These are phyloP conservation scores for Ophiocordyceps robertsii DNA, from an alignment of 2,329 filamentous ascomycete species.

Conservation along the genomic window DNA sequence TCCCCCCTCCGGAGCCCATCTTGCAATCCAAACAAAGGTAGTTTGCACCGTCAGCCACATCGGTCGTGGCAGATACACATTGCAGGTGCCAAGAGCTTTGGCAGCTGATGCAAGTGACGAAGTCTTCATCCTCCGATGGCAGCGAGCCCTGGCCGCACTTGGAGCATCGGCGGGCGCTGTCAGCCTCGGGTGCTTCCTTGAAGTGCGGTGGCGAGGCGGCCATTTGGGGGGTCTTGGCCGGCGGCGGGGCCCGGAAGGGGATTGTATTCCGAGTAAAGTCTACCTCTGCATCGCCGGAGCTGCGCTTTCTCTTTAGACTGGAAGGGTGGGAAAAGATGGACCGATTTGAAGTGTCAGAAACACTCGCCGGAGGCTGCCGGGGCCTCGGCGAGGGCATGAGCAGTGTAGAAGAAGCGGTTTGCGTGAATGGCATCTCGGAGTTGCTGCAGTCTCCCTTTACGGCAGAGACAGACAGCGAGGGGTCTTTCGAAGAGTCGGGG, in stretches of 20 bases:
- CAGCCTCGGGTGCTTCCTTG: background rate
- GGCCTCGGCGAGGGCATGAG: constrained; percentile 1
- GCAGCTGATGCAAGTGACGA: constrained; percentile 10
- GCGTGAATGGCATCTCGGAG: background rate
- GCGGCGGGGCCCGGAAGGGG: constrained; percentile 9
- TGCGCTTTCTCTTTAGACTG: constrained; percentile 17
- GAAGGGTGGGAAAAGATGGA: background rate
- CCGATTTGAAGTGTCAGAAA: background rate
- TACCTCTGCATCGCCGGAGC: constrained; percentile 4
- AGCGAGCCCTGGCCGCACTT: constrained; percentile 7
- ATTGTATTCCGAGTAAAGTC: constrained; percentile 21
- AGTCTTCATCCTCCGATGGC: constrained; percentile 1
- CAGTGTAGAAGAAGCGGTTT: constrained; percentile 1
- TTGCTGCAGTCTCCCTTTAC: no score
- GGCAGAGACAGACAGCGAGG: no score
- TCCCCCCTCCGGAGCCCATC: background rate
- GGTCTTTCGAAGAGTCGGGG: no score
- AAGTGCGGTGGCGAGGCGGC: background rate
- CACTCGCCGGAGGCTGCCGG: background rate
- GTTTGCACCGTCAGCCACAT: background rate
- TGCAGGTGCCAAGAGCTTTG: constrained; percentile 11
- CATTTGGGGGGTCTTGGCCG: background rate
- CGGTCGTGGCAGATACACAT: constrained; percentile 7
- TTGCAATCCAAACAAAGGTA: constrained; percentile 10
- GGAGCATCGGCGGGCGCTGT: background rate